These are phyloP conservation scores for Ampelocalamus luodianensis DNA, from an alignment of 176 grass and related monocot species.

Conservation along the genomic window DNA sequence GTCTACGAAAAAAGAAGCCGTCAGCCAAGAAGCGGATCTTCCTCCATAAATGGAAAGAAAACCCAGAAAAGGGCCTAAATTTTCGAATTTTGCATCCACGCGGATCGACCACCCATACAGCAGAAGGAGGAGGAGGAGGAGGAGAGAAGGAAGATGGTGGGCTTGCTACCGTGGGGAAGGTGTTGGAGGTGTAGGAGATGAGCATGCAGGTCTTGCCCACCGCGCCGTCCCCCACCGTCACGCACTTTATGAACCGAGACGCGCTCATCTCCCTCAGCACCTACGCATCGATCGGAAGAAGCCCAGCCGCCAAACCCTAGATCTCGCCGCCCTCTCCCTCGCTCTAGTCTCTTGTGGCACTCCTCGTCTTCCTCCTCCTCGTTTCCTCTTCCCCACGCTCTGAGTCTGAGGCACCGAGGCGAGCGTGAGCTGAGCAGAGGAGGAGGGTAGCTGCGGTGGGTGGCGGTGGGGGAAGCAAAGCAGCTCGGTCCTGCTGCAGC, in stretches of 20 bases:
- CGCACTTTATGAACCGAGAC: constrained; percentile 64
- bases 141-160: neutral
- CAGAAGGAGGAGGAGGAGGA: neutral
- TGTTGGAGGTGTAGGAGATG: constrained; percentile 60
- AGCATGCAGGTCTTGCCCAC: constrained; percentile 61
- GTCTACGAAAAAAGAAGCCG: no score
- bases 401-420: neutral
- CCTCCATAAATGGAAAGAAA: neutral
- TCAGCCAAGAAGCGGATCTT: neutral
- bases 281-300: neutral
- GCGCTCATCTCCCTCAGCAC: constrained; percentile 44
- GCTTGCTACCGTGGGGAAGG: constrained; percentile 41
- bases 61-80: neutral
- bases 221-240: constrained; percentile 55
- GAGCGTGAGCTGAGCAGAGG: neutral
- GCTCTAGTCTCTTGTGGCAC: neutral
- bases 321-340: neutral
- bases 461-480: no score
- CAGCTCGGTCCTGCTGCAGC: neutral
- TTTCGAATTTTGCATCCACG: neutral
- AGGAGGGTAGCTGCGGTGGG: neutral
- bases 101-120: neutral
- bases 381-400: neutral
- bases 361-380: neutral
- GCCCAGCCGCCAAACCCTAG: neutral